phyloP scores from a whole-genome alignment of 768 basidiomycete genomes.

The Xerocomellus amylosporus region DNA sequence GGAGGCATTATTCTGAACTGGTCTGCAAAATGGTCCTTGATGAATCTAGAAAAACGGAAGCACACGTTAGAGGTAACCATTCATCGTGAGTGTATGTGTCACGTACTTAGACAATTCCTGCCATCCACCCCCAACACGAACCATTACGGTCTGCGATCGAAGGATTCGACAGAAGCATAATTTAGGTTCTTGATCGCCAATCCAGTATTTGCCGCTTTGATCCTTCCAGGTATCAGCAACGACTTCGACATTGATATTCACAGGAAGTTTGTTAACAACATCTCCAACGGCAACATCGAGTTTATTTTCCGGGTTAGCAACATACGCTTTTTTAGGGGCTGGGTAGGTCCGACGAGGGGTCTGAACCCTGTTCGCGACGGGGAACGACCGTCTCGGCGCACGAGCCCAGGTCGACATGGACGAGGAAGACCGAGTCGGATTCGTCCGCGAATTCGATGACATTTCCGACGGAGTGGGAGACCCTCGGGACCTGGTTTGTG shows the following conservation, averaged over 20 bases:
- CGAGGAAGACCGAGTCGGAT: conserved; percentile 39
- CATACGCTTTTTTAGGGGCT: conserved; percentile 61
- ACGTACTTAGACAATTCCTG: conserved; percentile 83
- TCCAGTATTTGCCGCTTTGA: conserved; percentile 95
- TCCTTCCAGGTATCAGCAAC: conserved; percentile 87
- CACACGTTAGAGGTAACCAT: background rate
- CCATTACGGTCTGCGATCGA: conserved; percentile 92
- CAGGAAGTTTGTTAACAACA: conserved; percentile 84
- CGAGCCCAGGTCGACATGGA: conserved; percentile 66
- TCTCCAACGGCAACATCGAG: conserved; percentile 91
- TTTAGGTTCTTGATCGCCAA: conserved; percentile 86
- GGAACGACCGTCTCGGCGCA: conserved; percentile 62
- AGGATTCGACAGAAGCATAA: conserved; percentile 91
- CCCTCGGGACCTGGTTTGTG: conserved; percentile 43
- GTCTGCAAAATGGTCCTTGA: conserved; percentile 82
- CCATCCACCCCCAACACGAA: conserved; percentile 95
- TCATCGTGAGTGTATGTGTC: background rate
- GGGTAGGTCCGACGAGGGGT: conserved; percentile 45
- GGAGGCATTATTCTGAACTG: conserved; percentile 66
- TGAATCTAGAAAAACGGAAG: conserved; percentile 55
- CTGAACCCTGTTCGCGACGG: conserved; percentile 39
- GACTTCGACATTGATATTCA: conserved; percentile 79
- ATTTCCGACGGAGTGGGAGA: conserved; percentile 67
- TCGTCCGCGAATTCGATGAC: conserved; percentile 50
- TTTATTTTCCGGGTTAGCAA: conserved; percentile 87